Evolutionary conservation across 352 stramenopile species (phyloP), one percentile per base, ranked within the genome.

Genomic region (Globisporangium irregulare): DNA sequence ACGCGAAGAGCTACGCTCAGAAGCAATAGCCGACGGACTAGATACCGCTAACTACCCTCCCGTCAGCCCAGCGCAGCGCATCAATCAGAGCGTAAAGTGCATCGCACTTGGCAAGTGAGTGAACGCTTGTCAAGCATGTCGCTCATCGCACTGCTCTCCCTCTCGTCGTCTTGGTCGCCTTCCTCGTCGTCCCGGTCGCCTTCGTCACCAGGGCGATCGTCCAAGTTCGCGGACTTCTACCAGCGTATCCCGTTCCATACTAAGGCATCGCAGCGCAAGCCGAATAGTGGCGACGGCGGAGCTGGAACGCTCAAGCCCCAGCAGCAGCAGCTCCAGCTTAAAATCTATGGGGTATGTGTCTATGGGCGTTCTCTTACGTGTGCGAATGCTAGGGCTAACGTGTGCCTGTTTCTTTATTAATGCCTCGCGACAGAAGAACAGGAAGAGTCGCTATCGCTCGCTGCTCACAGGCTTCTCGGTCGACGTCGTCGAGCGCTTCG

Each of bases 71-170:
- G 38, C 4, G 12, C 38, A 46, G 12, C 14, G 12, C 38, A 46
- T 18, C 38, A 46, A 46, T 15, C 50, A 56, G n/a, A 25, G 18
- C 8, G 50, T 22, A 18, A 27, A 56, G 50, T 10, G 43, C 43
- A 3, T 7, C 43, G 18, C 43, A 3, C 43, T 24, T 24, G 5
- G 1, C 43, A 51, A 51, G 18, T 18, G 38, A 46, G 12, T 15
- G 34, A 15, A 9, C 10, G 29, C 29, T 4, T 32, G 29, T 8
- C 43, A 51, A 51, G 18, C 4, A 67, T 67, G 62, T 68, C 62
- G 53, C 62, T 68, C 62, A 68, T 38, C 53, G 62, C 62, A 4
- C 54, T 68, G 62, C 62, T 68, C 51, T 68, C 62, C n/a, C 62
- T 68, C 24, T 68, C 62, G 0, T 53, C 64, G 1, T 61, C 63